Percentiles rank a stretch among this genome's conserved stretches.
phyloP scores from a whole-genome alignment of 2,329 filamentous ascomycete genomes.

The Claviceps maximensis region DNA sequence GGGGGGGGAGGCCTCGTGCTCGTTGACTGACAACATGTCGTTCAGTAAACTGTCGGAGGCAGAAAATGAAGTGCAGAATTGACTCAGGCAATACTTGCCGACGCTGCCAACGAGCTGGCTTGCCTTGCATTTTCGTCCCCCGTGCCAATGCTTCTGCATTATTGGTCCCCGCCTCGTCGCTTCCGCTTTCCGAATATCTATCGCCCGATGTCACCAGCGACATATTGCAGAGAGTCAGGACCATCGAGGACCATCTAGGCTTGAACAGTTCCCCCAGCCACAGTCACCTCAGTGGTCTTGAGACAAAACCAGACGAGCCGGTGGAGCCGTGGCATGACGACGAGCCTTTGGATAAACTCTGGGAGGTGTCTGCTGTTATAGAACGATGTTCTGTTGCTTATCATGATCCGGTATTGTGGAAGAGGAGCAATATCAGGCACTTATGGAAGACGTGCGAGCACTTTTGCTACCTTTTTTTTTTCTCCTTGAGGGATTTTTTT shows the following conservation, averaged over 20 bases:
- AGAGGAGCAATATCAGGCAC: constrained; percentile 2
- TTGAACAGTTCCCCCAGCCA: background rate
- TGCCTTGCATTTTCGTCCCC: constrained; percentile 26
- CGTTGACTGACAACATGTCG: background rate
- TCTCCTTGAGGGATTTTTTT: background rate
- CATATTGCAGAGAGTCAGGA: constrained; percentile 1
- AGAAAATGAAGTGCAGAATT: constrained; percentile 26
- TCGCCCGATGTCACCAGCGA: constrained; percentile 1
- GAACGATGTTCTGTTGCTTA: background rate
- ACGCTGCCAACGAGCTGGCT: constrained; percentile 20
- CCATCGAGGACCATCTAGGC: constrained; percentile 3
- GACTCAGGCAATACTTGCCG: constrained; percentile 21
- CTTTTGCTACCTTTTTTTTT: background rate
- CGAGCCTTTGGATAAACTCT: constrained; percentile 3
- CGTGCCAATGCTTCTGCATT: constrained; percentile 20
- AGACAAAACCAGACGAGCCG: background rate
- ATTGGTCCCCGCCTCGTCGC: constrained; percentile 10
- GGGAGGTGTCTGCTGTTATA: constrained; percentile 1
- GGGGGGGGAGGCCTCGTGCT: too few species aligned
- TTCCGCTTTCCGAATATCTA: background rate
- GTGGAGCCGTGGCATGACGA: constrained; percentile 1
- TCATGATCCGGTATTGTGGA: background rate
- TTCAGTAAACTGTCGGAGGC: constrained; percentile 15
- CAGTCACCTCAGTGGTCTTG: background rate
- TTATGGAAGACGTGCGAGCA: constrained; percentile 3